Conservation (phyloP, 345 rosid genomes). For the Rhodamnia argentea region DNA sequence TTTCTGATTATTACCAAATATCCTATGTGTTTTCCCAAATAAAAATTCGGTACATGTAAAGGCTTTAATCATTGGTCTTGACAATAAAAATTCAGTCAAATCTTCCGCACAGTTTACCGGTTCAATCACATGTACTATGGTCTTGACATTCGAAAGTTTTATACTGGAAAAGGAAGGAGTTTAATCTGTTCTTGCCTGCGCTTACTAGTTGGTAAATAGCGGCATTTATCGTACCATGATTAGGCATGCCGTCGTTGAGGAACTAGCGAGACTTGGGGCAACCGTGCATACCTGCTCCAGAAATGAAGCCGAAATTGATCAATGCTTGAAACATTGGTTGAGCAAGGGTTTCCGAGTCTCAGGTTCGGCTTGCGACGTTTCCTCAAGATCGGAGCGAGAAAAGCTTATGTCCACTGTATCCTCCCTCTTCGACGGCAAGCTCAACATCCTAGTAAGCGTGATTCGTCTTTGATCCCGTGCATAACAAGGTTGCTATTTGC, state of each 20-base stretch:
- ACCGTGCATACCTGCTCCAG: slow-evolving; percentile 32
- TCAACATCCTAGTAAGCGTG: slow-evolving; percentile 37
- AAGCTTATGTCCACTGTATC: slow-evolving; percentile 26
- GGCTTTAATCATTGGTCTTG: too few species aligned
- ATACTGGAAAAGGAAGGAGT: not conserved
- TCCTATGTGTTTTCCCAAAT: too few species aligned
- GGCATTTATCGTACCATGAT: not conserved
- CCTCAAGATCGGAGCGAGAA: slow-evolving; percentile 23
- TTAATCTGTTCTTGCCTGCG: not conserved
- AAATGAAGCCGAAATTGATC: not conserved
- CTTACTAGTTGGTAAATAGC: not conserved
- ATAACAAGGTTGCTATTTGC: not conserved
- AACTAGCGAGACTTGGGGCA: slow-evolving; percentile 41
- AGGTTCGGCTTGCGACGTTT: slow-evolving; percentile 44
- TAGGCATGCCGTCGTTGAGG: slow-evolving; percentile 33
- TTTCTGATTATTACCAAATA: too few species aligned
- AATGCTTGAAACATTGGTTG: slow-evolving; percentile 32
- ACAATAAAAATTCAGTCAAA: too few species aligned
- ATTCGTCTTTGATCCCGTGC: not conserved
- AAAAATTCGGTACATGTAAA: not conserved
- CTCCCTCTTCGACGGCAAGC: slow-evolving; percentile 26
- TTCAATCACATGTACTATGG: too few species aligned
- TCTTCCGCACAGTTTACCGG: too few species aligned
- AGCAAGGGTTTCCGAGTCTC: slow-evolving; percentile 28
- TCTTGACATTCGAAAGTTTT: not conserved